These are phyloP conservation scores for Globisporangium takayamanum DNA, from an alignment of 352 stramenopile genomes.

Conservation along the genomic window DNA sequence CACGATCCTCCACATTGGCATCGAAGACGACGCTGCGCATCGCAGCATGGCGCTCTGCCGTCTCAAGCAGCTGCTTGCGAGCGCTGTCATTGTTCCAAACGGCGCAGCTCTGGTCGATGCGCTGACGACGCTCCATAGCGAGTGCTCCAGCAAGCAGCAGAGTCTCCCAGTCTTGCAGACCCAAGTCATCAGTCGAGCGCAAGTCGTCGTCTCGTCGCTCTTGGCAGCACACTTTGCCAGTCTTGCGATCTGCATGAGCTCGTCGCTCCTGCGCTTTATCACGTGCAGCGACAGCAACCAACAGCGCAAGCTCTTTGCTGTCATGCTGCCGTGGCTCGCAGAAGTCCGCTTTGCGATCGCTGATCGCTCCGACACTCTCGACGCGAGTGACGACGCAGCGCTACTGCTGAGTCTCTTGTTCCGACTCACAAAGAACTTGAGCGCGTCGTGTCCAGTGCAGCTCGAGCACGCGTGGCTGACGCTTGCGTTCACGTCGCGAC, in stretches of 20 bases:
- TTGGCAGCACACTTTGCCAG: slow-evolving; percentile 26
- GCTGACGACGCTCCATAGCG: slow-evolving; percentile 10
- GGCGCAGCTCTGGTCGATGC: slow-evolving; percentile 19
- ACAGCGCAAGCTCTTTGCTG: slow-evolving; percentile 48
- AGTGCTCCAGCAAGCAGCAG: not conserved
- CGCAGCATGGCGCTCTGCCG: slow-evolving; percentile 21
- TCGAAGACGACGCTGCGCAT: slow-evolving; percentile 30
- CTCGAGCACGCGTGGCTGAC: slow-evolving; percentile 68
- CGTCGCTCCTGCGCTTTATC: slow-evolving; percentile 37
- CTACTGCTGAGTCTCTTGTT: slow-evolving; percentile 46
- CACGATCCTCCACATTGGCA: slow-evolving; percentile 42
- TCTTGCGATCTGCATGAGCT: slow-evolving; percentile 27
- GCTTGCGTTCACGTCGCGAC: slow-evolving; percentile 27
- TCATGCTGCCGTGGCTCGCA: slow-evolving; percentile 49
- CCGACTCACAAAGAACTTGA: slow-evolving; percentile 36
- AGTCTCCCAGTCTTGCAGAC: slow-evolving; percentile 13
- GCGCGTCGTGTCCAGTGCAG: slow-evolving; percentile 31
- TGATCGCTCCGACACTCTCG: not conserved
- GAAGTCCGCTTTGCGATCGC: slow-evolving; percentile 20
- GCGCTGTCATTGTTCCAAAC: not conserved
- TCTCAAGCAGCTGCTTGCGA: slow-evolving; percentile 14
- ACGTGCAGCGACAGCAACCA: slow-evolving; percentile 23
- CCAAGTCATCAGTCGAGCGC: slow-evolving; percentile 24
- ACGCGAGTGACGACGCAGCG: not conserved
- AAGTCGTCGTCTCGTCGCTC: slow-evolving; percentile 23